Evolutionary conservation across 495 filamentous ascomycete species (phyloP), one percentile per base, ranked within the genome.

Genomic region (Trichoderma erinaceum): DNA sequence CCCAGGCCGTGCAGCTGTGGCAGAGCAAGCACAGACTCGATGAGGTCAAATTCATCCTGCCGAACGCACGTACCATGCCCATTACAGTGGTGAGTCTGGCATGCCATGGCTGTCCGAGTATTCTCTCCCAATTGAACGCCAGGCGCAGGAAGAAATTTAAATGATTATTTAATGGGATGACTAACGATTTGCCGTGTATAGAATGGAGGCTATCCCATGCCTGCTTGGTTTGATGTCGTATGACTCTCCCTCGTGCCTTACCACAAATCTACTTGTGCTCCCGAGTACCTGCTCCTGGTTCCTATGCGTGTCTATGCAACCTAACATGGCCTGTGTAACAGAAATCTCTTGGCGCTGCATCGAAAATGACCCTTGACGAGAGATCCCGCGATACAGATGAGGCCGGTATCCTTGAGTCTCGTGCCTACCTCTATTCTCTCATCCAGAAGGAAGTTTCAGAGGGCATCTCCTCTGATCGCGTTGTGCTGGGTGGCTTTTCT

Each of bases 21-120:
- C 89, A 92, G 63, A 84, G 87, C 15, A 84, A 90, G 32, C 81
- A 84, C 71, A 89, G 89, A 73, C 92, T 96, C 76, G 85, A 91
- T 58, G 89, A 96, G 78, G 89, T 92, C 69, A 81, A 88, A 64
- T 97, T 96, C 76, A 84, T 97, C 70, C 91, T 97, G 76, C 92
- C 92, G 13, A 92, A 94, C 80, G 92, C 92, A 15, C 91, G 92
- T 10, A 78, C 71, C 27, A 93, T 96, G 63, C 90, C 92, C 23
- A 90, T 97, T 73, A 91, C 91, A 23, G 48, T 92, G 66, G 91
- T 94, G 86, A 66, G 87, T 82, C 41, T 4, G 7, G 0, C 41
- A 29, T 46, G 18, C 15, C 35, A 5, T 35, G 58, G 12, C 21
- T 3, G 25, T 27, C 15, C 13, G 12, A 3, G 44, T 13, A 3